Conservation (phyloP, 306 rosid species). For the Purshia tridentata region DNA sequence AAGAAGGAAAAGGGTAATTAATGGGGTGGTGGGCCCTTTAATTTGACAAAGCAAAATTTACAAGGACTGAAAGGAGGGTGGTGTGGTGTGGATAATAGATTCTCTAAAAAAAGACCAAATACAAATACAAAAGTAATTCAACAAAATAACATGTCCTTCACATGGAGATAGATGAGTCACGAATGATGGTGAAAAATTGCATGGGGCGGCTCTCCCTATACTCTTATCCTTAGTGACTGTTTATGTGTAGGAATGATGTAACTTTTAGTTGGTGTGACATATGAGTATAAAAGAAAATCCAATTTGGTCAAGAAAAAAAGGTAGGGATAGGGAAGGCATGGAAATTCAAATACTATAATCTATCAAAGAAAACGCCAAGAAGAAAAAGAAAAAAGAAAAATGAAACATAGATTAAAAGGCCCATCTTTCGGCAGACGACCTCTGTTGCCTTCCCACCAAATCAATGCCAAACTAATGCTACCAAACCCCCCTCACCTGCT, state of each 20-base stretch:
- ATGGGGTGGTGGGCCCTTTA: conserved; percentile 18
- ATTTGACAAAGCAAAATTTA: conserved; percentile 33
- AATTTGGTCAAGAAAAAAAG: conserved; percentile 21
- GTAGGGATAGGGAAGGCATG: background rate
- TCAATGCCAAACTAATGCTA: conserved; percentile 20
- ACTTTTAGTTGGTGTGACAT: conserved; percentile 6
- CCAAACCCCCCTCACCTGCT: background rate
- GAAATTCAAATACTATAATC: background rate
- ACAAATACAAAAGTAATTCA: conserved; percentile 19
- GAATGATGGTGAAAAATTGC: conserved; percentile 26
- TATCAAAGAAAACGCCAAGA: conserved; percentile 15
- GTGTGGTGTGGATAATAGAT: background rate
- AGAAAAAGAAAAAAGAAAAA: background rate
- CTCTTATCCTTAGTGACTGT: conserved; percentile 23
- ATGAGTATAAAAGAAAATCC: conserved; percentile 1
- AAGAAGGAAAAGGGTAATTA: background rate
- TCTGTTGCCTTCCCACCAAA: conserved; percentile 52
- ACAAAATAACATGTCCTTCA: conserved; percentile 23
- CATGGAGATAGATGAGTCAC: conserved; percentile 49
- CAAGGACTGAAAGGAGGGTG: conserved; percentile 2
- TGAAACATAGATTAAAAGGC: background rate
- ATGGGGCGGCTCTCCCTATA: conserved; percentile 35
- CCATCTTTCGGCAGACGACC: conserved; percentile 50
- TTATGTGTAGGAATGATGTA: conserved; percentile 13
- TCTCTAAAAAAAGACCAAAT: background rate